A percentile compares a stretch with the other conserved stretches of the same genome.
Conservation (phyloP, 2,329 filamentous ascomycete species). For the Huntiella omanensis region DNA sequence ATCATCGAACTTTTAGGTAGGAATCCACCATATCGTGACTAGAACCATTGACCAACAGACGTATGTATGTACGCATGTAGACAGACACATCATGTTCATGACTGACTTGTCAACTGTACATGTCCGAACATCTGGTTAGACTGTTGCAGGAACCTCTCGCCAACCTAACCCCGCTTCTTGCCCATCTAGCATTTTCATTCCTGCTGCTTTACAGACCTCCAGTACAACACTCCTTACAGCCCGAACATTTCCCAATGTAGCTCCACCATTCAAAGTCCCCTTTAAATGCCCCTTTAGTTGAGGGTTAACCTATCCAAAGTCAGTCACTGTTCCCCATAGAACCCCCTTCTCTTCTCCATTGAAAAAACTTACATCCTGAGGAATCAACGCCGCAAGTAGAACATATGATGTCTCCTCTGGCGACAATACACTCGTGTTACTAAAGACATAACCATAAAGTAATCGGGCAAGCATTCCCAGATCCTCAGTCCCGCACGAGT, state of each 20-base stretch:
- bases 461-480: conserved; percentile 27
- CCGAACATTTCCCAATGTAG: conserved; percentile 27
- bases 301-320: conserved; percentile 25
- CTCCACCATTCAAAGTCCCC: conserved; percentile 31
- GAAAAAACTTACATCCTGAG: conserved; percentile 26
- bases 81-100: too few species aligned
- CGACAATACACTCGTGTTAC: conserved; percentile 26
- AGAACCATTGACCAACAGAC: too few species aligned
- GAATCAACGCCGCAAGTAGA: conserved; percentile 30
- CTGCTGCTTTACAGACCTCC: conserved; percentile 26
- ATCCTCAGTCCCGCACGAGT: conserved; percentile 29
- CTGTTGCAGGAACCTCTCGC: too few species aligned
- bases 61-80: too few species aligned
- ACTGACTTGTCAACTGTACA: too few species aligned
- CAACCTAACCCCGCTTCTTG: too few species aligned
- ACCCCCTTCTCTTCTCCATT: background rate
- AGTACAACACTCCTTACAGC: conserved; percentile 28
- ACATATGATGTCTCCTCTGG: conserved; percentile 30
- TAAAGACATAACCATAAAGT: conserved; percentile 30
- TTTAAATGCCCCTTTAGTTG: conserved; percentile 34
- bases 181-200: conserved; percentile 23
- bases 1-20: too few species aligned
- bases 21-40: too few species aligned
- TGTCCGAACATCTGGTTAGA: too few species aligned
- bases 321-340: background rate